Evolutionary conservation across 495 filamentous ascomycete species (phyloP).

Genomic region (Penicillium bialowiezense): DNA sequence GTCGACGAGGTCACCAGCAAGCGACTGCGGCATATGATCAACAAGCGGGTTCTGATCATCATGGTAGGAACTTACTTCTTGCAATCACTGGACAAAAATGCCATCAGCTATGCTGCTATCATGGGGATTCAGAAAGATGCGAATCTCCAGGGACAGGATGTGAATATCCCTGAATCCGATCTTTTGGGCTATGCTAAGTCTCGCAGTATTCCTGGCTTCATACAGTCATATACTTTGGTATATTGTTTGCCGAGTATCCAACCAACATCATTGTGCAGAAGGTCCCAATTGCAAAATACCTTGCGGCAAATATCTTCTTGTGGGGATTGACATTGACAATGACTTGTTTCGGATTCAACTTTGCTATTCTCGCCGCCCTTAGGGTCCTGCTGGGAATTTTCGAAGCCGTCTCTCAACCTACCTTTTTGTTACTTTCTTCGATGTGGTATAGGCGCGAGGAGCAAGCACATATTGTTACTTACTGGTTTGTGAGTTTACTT

Average conservation of each 20-base stretch:
- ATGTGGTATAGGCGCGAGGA: slow-evolving; percentile 64
- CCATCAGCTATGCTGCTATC: slow-evolving; percentile 55
- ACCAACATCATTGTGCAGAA: slow-evolving; percentile 44
- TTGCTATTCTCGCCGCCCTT: slow-evolving; percentile 43
- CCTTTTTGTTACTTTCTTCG: slow-evolving; percentile 47
- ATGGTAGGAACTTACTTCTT: slow-evolving; percentile 47
- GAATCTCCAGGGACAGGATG: slow-evolving; percentile 33
- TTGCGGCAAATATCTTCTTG: slow-evolving; percentile 50
- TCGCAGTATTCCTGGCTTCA: slow-evolving; percentile 38
- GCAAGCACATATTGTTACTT: slow-evolving; percentile 53
- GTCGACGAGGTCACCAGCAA: slow-evolving; percentile 48
- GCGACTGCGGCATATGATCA: slow-evolving; percentile 36
- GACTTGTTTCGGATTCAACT: slow-evolving; percentile 50
- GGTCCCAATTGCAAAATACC: slow-evolving; percentile 49
- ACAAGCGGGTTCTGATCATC: slow-evolving; percentile 39
- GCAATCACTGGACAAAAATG: slow-evolving; percentile 63
- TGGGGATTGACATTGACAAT: slow-evolving; percentile 50
- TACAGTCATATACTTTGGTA: slow-evolving; percentile 35
- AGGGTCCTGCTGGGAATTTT: slow-evolving; percentile 58
- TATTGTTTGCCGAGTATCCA: slow-evolving; percentile 41
- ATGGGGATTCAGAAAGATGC: slow-evolving; percentile 55
- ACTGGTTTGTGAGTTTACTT: slow-evolving; percentile 42
- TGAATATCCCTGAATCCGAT: slow-evolving; percentile 9
- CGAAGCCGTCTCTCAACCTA: slow-evolving; percentile 55
- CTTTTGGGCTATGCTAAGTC: neutral